Conservation (phyloP, 108 stramenopile species). For the Cyclotella cryptica region DNA sequence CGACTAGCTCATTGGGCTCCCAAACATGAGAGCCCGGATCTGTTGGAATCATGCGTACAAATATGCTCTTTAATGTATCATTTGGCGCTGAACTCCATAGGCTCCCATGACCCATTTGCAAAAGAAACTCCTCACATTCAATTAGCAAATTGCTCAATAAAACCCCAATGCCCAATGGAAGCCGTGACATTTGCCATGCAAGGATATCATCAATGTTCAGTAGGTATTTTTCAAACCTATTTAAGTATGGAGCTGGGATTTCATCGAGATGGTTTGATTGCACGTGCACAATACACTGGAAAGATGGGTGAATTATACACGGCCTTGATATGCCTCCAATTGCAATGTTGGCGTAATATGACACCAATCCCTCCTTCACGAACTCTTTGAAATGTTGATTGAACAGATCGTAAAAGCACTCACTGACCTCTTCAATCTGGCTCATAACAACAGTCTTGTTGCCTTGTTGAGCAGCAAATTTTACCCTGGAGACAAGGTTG, state of each 20-base stretch:
- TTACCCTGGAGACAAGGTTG: slow-evolving; percentile 38
- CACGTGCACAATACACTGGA: slow-evolving; percentile 42
- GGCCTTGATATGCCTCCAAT: slow-evolving; percentile 46
- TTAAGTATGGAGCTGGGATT: slow-evolving; percentile 50
- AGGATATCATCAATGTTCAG: slow-evolving; percentile 46
- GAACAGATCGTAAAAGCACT: slow-evolving; percentile 57
- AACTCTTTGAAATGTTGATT: slow-evolving; percentile 52
- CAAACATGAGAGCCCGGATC: neutral
- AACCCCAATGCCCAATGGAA: slow-evolving; percentile 13
- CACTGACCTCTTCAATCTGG: slow-evolving; percentile 38
- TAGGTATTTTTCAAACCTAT: slow-evolving; percentile 54
- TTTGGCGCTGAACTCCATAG: slow-evolving; percentile 24
- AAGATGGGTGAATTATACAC: slow-evolving; percentile 24
- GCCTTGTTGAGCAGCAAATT: slow-evolving; percentile 45
- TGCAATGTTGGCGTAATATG: slow-evolving; percentile 51
- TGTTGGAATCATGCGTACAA: slow-evolving; percentile 27
- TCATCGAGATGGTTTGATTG: slow-evolving; percentile 27
- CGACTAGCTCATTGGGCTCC: neutral
- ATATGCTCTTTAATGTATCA: slow-evolving; percentile 39
- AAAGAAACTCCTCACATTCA: slow-evolving; percentile 22
- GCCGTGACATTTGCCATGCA: slow-evolving; percentile 11
- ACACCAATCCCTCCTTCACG: slow-evolving; percentile 19
- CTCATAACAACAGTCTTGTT: slow-evolving; percentile 39
- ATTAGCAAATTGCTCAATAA: slow-evolving; percentile 8
- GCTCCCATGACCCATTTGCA: slow-evolving; percentile 5